Percentiles rank a stretch among this genome's conserved stretches.
Conservation (phyloP, 495 filamentous ascomycete species). For the Aspergillus avenaceus region DNA sequence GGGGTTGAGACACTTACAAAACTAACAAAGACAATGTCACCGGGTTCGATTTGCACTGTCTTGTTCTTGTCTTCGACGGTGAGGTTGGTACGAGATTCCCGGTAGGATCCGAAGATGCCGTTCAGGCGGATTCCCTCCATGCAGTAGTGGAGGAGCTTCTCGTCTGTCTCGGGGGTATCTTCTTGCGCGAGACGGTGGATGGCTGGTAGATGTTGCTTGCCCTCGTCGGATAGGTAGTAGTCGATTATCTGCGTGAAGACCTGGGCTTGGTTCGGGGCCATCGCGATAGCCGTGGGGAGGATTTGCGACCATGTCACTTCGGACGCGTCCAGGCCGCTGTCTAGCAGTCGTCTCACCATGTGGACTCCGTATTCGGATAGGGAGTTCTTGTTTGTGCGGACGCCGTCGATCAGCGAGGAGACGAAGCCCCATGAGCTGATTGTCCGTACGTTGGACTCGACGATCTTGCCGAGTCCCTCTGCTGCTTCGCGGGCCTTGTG, state of each 20-base stretch:
- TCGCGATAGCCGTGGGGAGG: conserved; percentile 52
- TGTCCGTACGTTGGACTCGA: conserved; percentile 60
- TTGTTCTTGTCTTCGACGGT: conserved; percentile 49
- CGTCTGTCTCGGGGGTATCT: conserved; percentile 43
- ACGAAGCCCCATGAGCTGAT: conserved; percentile 49
- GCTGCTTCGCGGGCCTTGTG: conserved; percentile 56
- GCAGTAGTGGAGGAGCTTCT: conserved; percentile 45
- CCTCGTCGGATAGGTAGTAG: conserved; percentile 61
- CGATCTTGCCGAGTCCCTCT: conserved; percentile 55
- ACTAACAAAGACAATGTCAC: conserved; percentile 48
- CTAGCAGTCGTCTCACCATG: conserved; percentile 62
- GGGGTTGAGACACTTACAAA: conserved; percentile 28
- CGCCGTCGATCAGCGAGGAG: conserved; percentile 47
- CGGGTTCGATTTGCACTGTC: conserved; percentile 42
- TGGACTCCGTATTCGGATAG: conserved; percentile 62
- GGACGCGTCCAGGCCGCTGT: conserved; percentile 55
- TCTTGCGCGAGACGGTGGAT: conserved; percentile 52
- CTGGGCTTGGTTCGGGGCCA: conserved; percentile 67
- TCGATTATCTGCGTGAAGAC: conserved; percentile 73
- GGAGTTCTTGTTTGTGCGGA: conserved; percentile 43
- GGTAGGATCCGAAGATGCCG: conserved; percentile 55
- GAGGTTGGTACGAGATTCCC: conserved; percentile 35
- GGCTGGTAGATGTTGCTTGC: conserved; percentile 49
- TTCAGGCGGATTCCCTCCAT: conserved; percentile 57
- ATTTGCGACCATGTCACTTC: conserved; percentile 74